Percentiles rank a stretch among this genome's conserved stretches.
Conservation (phyloP, 352 stramenopile genomes). For the Globisporangium paroecandrum region DNA sequence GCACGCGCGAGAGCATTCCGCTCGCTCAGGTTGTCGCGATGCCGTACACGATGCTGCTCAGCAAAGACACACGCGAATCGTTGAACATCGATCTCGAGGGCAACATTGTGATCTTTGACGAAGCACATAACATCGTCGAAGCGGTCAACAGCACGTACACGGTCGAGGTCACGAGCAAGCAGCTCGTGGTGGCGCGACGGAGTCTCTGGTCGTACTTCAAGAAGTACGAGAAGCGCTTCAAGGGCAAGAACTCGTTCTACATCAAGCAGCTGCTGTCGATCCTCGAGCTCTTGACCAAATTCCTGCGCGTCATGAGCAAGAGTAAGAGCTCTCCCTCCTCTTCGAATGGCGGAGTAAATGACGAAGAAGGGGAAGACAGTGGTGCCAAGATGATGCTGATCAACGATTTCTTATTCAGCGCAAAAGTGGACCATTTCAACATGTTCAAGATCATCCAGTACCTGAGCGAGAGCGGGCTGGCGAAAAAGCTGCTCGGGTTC, state of each 20-base stretch:
- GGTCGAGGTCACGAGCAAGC: slow-evolving; percentile 68
- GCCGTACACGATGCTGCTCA: slow-evolving; percentile 92
- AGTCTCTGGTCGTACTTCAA: slow-evolving; percentile 86
- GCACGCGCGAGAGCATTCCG: slow-evolving; percentile 82
- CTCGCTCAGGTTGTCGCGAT: slow-evolving; percentile 90
- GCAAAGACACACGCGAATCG: slow-evolving; percentile 87
- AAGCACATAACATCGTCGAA: slow-evolving; percentile 99
- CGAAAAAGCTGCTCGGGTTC: slow-evolving; percentile 83
- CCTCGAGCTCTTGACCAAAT: slow-evolving; percentile 75
- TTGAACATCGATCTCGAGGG: slow-evolving; percentile 83
- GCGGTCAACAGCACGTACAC: slow-evolving; percentile 92
- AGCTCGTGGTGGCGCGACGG: slow-evolving; percentile 64
- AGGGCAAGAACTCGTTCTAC: slow-evolving; percentile 86
- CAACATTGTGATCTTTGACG: slow-evolving; percentile 97
- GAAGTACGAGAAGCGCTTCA: slow-evolving; percentile 86
- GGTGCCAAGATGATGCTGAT: slow-evolving; percentile 71
- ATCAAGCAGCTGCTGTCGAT: slow-evolving; percentile 87
- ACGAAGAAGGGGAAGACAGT: slow-evolving; percentile 20
- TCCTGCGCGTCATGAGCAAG: slow-evolving; percentile 56
- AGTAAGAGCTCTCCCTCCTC: slow-evolving; percentile 5
- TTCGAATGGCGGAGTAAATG: neutral
- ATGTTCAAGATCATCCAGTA: slow-evolving; percentile 89
- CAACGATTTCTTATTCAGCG: slow-evolving; percentile 85
- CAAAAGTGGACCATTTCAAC: slow-evolving; percentile 83
- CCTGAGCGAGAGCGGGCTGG: slow-evolving; percentile 67